Evolutionary conservation across 169 alveolate species (phyloP), one percentile per base, ranked within the genome.

Genomic region (Perkinsus chesapeaki): DNA sequence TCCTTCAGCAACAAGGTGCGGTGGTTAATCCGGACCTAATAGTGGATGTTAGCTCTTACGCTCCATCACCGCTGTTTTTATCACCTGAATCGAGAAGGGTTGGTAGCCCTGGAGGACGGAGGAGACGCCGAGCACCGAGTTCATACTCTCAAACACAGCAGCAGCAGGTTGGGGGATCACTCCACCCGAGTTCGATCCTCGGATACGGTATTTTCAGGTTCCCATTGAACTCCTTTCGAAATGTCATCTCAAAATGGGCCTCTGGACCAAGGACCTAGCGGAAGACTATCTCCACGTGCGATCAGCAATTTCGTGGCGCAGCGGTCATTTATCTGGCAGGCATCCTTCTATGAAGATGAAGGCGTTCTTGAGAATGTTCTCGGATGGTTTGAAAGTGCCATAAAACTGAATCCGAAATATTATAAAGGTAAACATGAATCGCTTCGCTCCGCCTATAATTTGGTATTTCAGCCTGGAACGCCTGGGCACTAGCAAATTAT

Each of bases 401-500:
- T 97, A 39, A 39, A 95, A 91, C 95, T 95, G 91, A 94, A 96
- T 93, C 94, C 96, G 3, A 93, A 95, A 19, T 96, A 96, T 93
- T 95, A 95, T 48, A 96, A 97, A 60, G 82, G 82, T 60, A 34
- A 60, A 16, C 16, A 60, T 60, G 82, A 16, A 23, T 16, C 1
- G 82, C 82, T 60, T 60, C 82, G 82, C 82, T 60, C 82, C 82
- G 82, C 82, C 82, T 23, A 19, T 60, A 3, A 5, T 60, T 60
- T 23, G 3, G 3, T 60, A 27, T 23, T 60, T 7, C 31, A 94
- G 97, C 98, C 0, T 98, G 99, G 99, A 98, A 97, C 92, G 94
- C 94, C 72, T 98, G 95, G 95, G 98, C 98, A 0, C 93, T 96
- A 43, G 93, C 96, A 60, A 97, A 98, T 93, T 97, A 96, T 93